These are phyloP conservation scores for Murraya paniculata DNA, from an alignment of 345 rosid genomes.

Conservation along the genomic window DNA sequence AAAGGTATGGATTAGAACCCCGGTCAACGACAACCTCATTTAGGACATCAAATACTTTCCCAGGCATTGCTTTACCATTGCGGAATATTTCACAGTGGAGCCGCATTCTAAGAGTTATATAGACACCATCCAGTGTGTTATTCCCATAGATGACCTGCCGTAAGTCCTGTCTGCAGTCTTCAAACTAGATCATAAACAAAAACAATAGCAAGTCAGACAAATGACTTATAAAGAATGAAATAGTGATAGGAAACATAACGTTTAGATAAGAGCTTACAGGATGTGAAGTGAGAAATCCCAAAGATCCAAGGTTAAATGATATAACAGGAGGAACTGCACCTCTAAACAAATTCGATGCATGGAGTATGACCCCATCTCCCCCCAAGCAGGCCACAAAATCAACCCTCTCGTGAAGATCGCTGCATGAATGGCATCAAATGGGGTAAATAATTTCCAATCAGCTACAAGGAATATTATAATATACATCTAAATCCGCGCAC, in stretches of 20 bases:
- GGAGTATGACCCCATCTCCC: slow-evolving; percentile 96
- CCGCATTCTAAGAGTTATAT: slow-evolving; percentile 96
- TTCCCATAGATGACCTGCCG: slow-evolving; percentile 87
- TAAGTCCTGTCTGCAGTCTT: slow-evolving; percentile 76
- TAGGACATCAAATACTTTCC: slow-evolving; percentile 90
- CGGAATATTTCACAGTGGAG: slow-evolving; percentile 86
- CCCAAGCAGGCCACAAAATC: slow-evolving; percentile 98
- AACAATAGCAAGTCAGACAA: slow-evolving; percentile 12
- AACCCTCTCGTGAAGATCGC: slow-evolving; percentile 97
- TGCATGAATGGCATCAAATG: slow-evolving; percentile 28
- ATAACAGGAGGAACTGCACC: slow-evolving; percentile 96
- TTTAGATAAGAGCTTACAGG: slow-evolving; percentile 44
- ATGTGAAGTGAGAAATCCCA: slow-evolving; percentile 97
- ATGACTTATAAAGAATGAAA: slow-evolving; percentile 11
- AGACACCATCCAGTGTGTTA: slow-evolving; percentile 78
- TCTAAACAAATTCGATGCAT: slow-evolving; percentile 91
- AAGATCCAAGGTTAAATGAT: slow-evolving; percentile 94
- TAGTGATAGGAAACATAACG: neutral
- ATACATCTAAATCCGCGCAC: neutral
- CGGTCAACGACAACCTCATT: slow-evolving; percentile 94
- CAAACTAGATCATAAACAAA: slow-evolving; percentile 49
- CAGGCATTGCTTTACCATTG: slow-evolving; percentile 84
- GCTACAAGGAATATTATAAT: slow-evolving; percentile 2
- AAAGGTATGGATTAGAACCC: slow-evolving; percentile 98
- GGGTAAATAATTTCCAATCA: slow-evolving; percentile 8